These are phyloP conservation scores for Byssothecium circinans DNA, from an alignment of 2,329 filamentous ascomycete genomes.

Conservation along the genomic window DNA sequence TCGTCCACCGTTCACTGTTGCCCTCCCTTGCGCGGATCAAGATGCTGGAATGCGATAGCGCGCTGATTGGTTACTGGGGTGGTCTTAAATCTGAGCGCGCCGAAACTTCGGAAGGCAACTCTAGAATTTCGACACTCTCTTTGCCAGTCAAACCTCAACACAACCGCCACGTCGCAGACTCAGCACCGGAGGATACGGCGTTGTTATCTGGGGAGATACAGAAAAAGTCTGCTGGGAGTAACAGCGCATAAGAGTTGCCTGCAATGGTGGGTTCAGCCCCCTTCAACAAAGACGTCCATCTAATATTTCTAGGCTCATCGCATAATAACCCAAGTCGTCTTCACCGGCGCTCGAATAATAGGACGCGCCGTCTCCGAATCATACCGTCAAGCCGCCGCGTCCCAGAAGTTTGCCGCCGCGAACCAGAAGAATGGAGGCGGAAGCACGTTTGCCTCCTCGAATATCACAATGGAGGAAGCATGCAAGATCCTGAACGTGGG, in stretches of 20 bases:
- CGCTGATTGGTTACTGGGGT: conserved; percentile 36
- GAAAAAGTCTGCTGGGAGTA: not conserved
- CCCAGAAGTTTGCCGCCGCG: conserved; percentile 77
- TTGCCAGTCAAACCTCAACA: conserved; percentile 6
- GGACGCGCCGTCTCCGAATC: conserved; percentile 91
- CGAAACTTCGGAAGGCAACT: conserved; percentile 26
- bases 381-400: conserved; percentile 90
- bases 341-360: conserved; percentile 88
- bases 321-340: conserved; percentile 88
- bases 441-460: conserved; percentile 63
- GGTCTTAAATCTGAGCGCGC: conserved; percentile 17
- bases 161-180: no score
- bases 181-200: no score
- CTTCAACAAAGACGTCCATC: conserved; percentile 6
- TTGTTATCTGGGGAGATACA: not conserved
- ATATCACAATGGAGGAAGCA: conserved; percentile 92
- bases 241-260: not conserved
- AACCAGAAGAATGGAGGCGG: conserved; percentile 61
- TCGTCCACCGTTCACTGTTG: no score
- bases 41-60: conserved; percentile 31
- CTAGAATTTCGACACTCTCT: conserved; percentile 25
- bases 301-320: conserved; percentile 74
- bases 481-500: conserved; percentile 97
- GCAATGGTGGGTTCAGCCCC: conserved; percentile 29
- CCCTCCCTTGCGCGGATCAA: not conserved